Evolutionary conservation across 768 basidiomycete species (phyloP), one percentile per base, ranked within the genome.

Genomic region (Mycena indigotica): DNA sequence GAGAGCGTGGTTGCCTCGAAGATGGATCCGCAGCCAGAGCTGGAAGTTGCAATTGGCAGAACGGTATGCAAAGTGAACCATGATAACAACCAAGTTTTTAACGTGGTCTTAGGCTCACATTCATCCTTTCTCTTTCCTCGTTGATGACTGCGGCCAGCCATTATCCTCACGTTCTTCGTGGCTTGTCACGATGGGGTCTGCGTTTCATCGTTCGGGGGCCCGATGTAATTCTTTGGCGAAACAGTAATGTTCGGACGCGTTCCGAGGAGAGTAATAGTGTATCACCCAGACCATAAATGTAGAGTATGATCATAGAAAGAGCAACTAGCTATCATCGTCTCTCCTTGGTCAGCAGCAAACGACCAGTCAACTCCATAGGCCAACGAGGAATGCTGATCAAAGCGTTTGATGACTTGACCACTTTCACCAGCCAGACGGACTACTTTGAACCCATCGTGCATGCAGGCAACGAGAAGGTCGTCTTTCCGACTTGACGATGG

Each of bases 361-460:
- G 84, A 88, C 96, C 96, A 98, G 71, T 98, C 95, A 2, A 78
- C 89, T 0, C 96, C 96, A 68, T 98, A 98, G 16, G 93, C 94
- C 60, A 98, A 77, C 5, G 89, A 92, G 57, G 80, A 71, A 65
- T 98, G 96, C 53, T 76, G 79, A 58, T 93, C 87, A 63, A 91
- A 92, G 17, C 84, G 80, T 58, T 76, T 81, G 8, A 80, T 60
- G 28, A 87, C 73, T 40, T 78, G 69, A 51, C 77, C 72, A 60
- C 61, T 46, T 28, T 48, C 26, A 46, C 44, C 13, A 40, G 32
- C 63, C 25, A 55, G 53, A 39, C 69, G 77, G 45, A 94, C 70
- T 5, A 96, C 78, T 68, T 97, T 97, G 81, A 93, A 95, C 10
- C 96, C 95, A 61, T 94, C 94, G 68, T 96, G 95, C 97, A 98